phyloP scores from a whole-genome alignment of 352 stramenopile genomes.

The Plasmopara viticola region DNA sequence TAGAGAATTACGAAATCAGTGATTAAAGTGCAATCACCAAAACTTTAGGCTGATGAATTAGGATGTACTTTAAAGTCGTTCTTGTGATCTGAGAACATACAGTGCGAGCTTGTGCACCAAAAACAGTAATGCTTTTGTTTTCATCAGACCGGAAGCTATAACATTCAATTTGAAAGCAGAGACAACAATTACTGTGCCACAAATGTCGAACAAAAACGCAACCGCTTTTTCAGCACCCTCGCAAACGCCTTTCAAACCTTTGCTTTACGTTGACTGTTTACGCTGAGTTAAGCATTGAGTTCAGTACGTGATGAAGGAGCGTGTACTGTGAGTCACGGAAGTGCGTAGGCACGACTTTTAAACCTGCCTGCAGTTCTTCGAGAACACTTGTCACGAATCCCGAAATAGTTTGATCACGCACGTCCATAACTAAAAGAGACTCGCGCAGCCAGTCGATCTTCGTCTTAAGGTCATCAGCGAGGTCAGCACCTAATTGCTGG shows the following conservation, averaged over 20 bases:
- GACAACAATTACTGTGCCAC: no score
- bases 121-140: no score
- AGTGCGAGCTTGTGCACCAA: no score
- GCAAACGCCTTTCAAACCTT: no score
- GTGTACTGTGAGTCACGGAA: conserved; percentile 77
- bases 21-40: no score
- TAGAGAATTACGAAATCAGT: conserved; percentile 4
- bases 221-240: no score
- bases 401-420: conserved; percentile 58
- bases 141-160: no score
- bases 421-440: conserved; percentile 78
- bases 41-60: no score
- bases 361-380: conserved; percentile 58
- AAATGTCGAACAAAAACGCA: no score
- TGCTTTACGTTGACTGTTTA: conserved; percentile 12
- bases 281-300: conserved; percentile 75
- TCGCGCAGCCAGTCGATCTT: conserved; percentile 77
- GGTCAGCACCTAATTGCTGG: conserved; percentile 70
- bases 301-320: conserved; percentile 79
- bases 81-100: no score
- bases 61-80: no score
- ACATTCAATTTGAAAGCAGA: no score
- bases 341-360: conserved; percentile 52
- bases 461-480: conserved; percentile 54
- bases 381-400: conserved; percentile 75